Base-by-base conservation (phyloP, 768 basidiomycete genomes). In the Tubosaeta sp. region DNA sequence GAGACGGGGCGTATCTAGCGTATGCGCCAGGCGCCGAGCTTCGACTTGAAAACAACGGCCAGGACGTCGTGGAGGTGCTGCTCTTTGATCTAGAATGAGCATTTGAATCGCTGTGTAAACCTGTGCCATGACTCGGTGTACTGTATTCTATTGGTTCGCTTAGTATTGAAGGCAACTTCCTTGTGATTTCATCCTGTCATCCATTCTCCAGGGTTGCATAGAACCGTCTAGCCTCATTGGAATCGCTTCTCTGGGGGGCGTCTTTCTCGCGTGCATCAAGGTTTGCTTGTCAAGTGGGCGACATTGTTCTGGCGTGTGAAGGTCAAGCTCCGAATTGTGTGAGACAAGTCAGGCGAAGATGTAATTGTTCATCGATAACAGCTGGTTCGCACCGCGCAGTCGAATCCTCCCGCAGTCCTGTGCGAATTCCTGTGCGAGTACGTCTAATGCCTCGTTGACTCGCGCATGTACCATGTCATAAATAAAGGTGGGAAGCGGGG, bases 1-100 rank as follows among this genome's bases (percentile, higher is more conserved):
- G 95, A 0, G 95, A 97, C 62, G 93, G 91, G 0, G 84, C 85
- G 12, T 97, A 93, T 68, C 66, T 95, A 42, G 60, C 70, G 43
- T 75, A 79, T 1, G 79, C 72, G 2, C 68, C 57, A 25, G 57
- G 57, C 1, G 55, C 58, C 0, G 60, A 68, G 25, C 55, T 79
- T 38, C 61, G 70, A 31, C 73, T 85, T 3, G 77, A 80, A 66
- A 95, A 91, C 58, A 73, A 77, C 5, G 89, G 91, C 0, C 79
- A 81, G 48, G 70, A 65, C 25, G 75, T 76, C 12, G 88, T 84
- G 0, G 93, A 95, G 71, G 74, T 92, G 17, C 65, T 95, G 46
- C 65, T 94, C 14, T 95, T 94, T 59, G 91, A 94, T 68, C 68
- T 91, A 59, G 84, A 85, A 55, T 81, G 54, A 50, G n/a, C 13